Base-by-base conservation (phyloP, 2,329 filamentous ascomycete species). In the Alternaria dauci region DNA sequence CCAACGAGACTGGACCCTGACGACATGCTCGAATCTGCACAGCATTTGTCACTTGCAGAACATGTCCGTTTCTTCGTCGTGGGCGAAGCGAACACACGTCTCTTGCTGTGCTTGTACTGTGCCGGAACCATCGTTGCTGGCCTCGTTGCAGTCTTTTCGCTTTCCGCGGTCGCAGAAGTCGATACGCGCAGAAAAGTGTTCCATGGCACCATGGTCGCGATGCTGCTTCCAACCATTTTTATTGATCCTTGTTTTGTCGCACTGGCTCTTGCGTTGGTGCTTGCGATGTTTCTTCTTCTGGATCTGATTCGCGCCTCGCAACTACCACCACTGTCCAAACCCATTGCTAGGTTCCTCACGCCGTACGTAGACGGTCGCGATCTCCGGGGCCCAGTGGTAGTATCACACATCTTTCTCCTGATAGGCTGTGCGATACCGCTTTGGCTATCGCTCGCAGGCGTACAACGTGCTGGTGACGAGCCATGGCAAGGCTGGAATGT, bases 101-200 rank as follows among this genome's bases (percentile, higher is more conserved):
- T 98, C 1, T 70, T 91, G 4, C 82, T 98, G 18, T 86, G 86
- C 56, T 86, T 79, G 4, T 97, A 97, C 82, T 98, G 90, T 83
- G 66, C 89, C 1, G 68, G 79, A 4, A 87, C 96, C 55, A 85
- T 98, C 16, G 75, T 86, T 16, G 75, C 88, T 1, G 95, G 94
- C 1, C 84, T 98, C 36, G 80, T 88, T 9, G 83, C 91, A 4
- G 92, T 97, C 8, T 87, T 95, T 53, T 87, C 85, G 42, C 85
- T 96, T 38, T 91, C 90, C 41, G 83, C 88, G 3, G 83, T 92
- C 51, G 94, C 91, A 67, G 94, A 97, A 79, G 94, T 99, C 47
- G 95, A 99, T 79, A 99, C 95, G 1, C 88, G 95, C 51, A 89
- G 95, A 52, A 99, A 99, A 79, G 92, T 98, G 25, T 99, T 99